A percentile compares a stretch with the other conserved stretches of the same genome.
Evolutionary conservation across 116 monocot species (phyloP).

Genomic region (Posidonia oceanica): DNA sequence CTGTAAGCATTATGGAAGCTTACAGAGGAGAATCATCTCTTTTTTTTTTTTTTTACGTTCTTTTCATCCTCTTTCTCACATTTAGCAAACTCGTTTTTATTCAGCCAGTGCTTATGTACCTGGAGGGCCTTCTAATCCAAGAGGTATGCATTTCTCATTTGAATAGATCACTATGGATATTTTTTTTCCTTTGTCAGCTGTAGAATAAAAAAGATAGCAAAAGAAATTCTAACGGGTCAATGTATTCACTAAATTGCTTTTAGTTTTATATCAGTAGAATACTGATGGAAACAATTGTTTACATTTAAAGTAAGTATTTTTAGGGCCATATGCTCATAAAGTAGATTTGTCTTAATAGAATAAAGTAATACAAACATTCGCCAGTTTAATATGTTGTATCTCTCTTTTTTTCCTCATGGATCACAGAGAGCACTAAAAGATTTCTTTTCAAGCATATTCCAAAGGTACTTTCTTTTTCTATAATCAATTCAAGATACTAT

Average conservation of each 20-base stretch:
- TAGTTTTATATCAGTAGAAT: too few relatives aligned
- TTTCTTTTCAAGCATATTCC: conserved; percentile 86
- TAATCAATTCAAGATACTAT: too few relatives aligned
- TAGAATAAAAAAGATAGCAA: neutral
- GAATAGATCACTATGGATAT: neutral
- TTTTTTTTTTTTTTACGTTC: neutral
- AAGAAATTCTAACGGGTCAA: neutral
- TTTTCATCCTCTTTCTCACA: conserved; percentile 1
- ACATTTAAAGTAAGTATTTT: too few relatives aligned
- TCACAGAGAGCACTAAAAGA: conserved; percentile 26
- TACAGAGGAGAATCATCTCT: neutral
- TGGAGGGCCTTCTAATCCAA: conserved; percentile 42
- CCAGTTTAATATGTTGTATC: neutral
- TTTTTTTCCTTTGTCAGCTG: neutral
- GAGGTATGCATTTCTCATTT: conserved; percentile 30
- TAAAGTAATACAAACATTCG: too few relatives aligned
- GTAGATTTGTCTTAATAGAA: too few relatives aligned
- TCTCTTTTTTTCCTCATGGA: neutral
- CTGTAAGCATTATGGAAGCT: neutral
- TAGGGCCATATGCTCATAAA: too few relatives aligned
- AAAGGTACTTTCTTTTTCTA: conserved; percentile 47
- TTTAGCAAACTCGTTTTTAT: conserved; percentile 5
- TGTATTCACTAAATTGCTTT: too few relatives aligned
- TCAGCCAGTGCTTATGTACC: conserved; percentile 95
- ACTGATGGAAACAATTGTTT: too few relatives aligned